phyloP scores from a whole-genome alignment of 192 early-diverging fungal species.

The Coemansia sp. region DNA sequence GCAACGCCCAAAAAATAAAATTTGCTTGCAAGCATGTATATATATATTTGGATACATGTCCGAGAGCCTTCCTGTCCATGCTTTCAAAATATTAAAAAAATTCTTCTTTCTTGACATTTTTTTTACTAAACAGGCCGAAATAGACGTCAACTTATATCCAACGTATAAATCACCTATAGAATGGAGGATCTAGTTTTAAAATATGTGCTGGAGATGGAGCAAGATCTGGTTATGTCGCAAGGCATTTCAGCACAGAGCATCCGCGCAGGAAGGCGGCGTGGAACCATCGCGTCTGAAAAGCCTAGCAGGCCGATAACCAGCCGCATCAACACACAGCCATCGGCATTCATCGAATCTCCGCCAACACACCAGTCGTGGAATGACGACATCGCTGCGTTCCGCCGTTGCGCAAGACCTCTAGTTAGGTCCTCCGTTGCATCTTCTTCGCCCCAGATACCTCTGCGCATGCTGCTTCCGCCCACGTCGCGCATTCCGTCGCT shows the following conservation, averaged over 20 bases:
- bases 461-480: constrained; percentile 26
- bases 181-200: constrained; percentile 20
- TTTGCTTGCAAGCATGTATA: neutral
- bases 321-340: neutral
- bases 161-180: neutral
- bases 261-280: constrained; percentile 28
- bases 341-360: neutral
- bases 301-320: constrained; percentile 1
- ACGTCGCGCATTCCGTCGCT: neutral
- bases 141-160: neutral
- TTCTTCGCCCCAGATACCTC: constrained; percentile 26
- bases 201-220: constrained; percentile 32
- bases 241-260: constrained; percentile 41
- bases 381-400: neutral
- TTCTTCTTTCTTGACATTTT: neutral
- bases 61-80: neutral
- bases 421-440: neutral
- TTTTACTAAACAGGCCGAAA: neutral
- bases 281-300: constrained; percentile 1
- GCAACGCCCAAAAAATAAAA: neutral
- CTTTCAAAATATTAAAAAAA: too few species aligned
- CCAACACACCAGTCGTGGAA: neutral
- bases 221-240: constrained; percentile 38
- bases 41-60: neutral
- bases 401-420: neutral